phyloP scores from a whole-genome alignment of 2,329 filamentous ascomycete genomes.

The Stromatinia cepivora region DNA sequence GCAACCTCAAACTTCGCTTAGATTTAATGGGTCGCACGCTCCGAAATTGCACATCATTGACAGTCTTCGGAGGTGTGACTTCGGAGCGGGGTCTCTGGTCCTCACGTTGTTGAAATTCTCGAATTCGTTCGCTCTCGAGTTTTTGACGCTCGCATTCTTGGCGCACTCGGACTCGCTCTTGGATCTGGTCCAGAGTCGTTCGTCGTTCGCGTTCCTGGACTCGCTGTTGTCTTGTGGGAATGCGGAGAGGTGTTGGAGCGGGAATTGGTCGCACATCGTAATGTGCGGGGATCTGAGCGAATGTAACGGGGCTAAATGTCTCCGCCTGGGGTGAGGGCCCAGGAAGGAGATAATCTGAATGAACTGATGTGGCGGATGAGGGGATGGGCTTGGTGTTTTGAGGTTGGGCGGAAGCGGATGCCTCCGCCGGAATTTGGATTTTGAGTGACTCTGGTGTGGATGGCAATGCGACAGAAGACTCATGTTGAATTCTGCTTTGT shows the following conservation, averaged over 20 bases:
- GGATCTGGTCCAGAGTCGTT: neutral
- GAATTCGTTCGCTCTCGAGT: neutral
- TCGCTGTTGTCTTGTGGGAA: neutral
- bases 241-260: neutral
- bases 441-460: too few relatives aligned
- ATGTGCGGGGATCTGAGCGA: conserved; percentile 6
- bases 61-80: neutral
- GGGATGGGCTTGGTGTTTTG: neutral
- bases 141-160: neutral
- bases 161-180: neutral
- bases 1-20: neutral
- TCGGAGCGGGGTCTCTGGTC: neutral
- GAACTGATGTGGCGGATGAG: neutral
- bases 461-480: neutral
- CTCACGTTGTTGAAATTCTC: neutral
- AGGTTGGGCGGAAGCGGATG: neutral
- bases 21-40: neutral
- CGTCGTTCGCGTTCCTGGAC: neutral
- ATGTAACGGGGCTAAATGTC: neutral
- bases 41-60: conserved; percentile 3
- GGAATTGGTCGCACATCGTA: neutral
- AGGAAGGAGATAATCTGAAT: neutral
- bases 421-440: neutral
- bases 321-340: neutral
- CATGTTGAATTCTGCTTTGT: neutral